Percentiles rank a stretch among this genome's conserved stretches.
phyloP scores from a whole-genome alignment of 306 rosid genomes.

The Prunus mira region DNA sequence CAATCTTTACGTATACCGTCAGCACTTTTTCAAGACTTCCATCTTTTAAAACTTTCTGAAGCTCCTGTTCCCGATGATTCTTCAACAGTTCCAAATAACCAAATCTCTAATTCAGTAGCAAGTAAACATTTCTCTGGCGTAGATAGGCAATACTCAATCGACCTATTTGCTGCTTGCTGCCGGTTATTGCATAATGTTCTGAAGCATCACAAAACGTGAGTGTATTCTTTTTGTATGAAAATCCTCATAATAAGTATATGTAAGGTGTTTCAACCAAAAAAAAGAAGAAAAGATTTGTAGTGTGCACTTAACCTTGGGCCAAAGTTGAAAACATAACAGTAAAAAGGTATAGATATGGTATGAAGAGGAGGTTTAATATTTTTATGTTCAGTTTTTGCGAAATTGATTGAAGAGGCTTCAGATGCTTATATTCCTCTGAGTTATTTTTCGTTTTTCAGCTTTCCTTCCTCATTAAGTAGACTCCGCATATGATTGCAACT shows the following conservation, averaged over 20 bases:
- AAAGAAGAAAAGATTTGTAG: neutral
- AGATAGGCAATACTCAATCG: conserved; percentile 56
- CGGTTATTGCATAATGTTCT: conserved; percentile 61
- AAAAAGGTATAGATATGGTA: neutral
- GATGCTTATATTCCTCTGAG: neutral
- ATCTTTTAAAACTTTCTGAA: conserved; percentile 47
- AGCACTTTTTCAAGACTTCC: conserved; percentile 67
- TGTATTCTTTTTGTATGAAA: neutral
- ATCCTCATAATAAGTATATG: neutral
- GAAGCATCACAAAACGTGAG: conserved; percentile 77
- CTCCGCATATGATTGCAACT: neutral
- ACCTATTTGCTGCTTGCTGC: conserved; percentile 75
- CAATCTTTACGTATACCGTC: conserved; percentile 72
- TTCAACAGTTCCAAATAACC: conserved; percentile 29
- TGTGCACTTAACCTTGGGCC: neutral
- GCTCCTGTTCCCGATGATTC: conserved; percentile 34
- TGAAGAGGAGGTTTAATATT: neutral
- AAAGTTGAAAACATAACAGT: neutral
- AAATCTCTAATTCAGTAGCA: conserved; percentile 37
- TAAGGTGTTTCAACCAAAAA: neutral
- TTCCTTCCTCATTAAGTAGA: neutral
- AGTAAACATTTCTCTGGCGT: conserved; percentile 27
- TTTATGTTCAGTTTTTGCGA: neutral
- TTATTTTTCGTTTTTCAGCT: neutral
- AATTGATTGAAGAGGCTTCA: neutral